phyloP scores from a whole-genome alignment of 306 rosid species.

The Malus asiatica region DNA sequence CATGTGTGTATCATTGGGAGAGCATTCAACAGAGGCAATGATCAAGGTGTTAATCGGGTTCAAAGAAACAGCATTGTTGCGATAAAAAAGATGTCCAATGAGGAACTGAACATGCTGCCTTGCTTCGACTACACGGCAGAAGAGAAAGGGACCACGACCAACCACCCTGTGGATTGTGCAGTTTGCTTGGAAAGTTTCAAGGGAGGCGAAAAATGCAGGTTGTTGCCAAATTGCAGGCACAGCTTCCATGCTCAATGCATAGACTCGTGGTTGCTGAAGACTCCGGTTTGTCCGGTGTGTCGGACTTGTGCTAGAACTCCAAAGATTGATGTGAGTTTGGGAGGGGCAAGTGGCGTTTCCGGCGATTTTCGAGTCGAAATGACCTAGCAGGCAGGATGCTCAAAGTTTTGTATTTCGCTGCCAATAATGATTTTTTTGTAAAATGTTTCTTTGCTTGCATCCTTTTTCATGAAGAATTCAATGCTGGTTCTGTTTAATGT shows the following conservation, averaged over 20 bases:
- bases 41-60: constrained; percentile 8
- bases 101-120: constrained; percentile 40
- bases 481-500: not conserved
- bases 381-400: not conserved
- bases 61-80: constrained; percentile 10
- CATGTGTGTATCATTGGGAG: constrained; percentile 44
- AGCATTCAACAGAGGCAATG: constrained; percentile 13
- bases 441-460: not conserved
- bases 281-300: constrained; percentile 46
- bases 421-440: not conserved
- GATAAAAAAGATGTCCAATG: constrained; percentile 22
- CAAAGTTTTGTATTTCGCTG: not conserved
- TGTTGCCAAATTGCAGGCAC: constrained; percentile 40
- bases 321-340: constrained; percentile 8
- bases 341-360: constrained; percentile 17
- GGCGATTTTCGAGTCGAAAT: constrained; percentile 1
- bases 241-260: constrained; percentile 40
- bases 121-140: constrained; percentile 29
- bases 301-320: constrained; percentile 22
- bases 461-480: no score
- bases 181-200: constrained; percentile 42
- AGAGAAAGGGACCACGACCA: not conserved
- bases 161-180: constrained; percentile 28
- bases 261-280: constrained; percentile 37
- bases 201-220: constrained; percentile 42